Base-by-base conservation (phyloP, 225 moss, liverwort and hornwort genomes). In the Rhytidiadelphus loreus region DNA sequence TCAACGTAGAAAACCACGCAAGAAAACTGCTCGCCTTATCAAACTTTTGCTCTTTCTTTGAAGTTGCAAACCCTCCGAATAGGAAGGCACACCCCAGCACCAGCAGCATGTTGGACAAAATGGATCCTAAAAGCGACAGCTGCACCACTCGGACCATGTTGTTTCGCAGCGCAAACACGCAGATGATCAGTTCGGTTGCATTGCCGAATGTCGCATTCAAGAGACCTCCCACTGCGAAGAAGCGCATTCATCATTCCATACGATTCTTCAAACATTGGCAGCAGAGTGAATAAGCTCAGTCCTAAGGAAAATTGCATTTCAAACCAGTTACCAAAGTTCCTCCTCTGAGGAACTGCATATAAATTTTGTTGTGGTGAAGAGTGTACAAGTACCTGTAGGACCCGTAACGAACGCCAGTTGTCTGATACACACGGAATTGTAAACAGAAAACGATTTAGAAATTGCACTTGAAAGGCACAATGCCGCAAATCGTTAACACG, bases 171-270 rank as follows among this genome's bases (percentile, higher is more conserved):
- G 97, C 97, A 46, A 97, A 93, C 64, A 97, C 81, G 84, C 95
- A 96, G 82, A 98, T 95, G 82, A 98, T 95, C 93, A 96, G 90
- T 88, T 98, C 98, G 44, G 95, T 97, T 82, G 97, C 97, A 82
- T 98, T 98, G 78, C 98, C 96, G 63, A 98, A 98, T 22, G 97
- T 97, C 53, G 97, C 96, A 92, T 96, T 98, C 76, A 96, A 76
- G 33, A 98, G 95, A 33, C 95, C 98, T 44, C 98, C 96, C 62
- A 95, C 89, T 85, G 96, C 90, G 88, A 85, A 79, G 58, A 37
- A 88, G 62, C 56, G 30, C 48, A 61, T 63, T 56, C 71, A 48
- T 64, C 62, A 30, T 78, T 32, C 28, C 9, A 76, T 28, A 88
- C 62, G 60, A 80, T 59, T 48, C 29, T 60, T 48, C 8, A 81